Conservation (phyloP, 2,329 filamentous ascomycete genomes). For the Fusarium ambrosium region DNA sequence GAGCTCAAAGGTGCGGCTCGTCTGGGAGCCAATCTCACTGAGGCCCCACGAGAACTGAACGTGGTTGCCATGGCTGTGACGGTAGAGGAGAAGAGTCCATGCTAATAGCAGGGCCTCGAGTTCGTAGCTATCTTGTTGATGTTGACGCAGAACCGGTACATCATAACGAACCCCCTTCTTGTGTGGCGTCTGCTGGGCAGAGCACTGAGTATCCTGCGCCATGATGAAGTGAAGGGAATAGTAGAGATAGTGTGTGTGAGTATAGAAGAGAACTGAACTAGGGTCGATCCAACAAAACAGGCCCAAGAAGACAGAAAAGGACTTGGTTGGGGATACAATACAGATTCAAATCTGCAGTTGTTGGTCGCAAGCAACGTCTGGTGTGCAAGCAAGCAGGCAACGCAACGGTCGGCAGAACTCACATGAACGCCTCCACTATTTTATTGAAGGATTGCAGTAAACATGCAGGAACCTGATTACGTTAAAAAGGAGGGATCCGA, state of each 20-base stretch:
- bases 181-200: constrained; percentile 15
- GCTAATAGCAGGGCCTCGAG: constrained; percentile 40
- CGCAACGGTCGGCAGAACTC: constrained; percentile 5
- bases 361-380: neutral
- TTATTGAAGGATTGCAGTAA: constrained; percentile 18
- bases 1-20: constrained; percentile 36
- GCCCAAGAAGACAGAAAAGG: neutral
- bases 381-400: neutral
- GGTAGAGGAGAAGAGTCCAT: constrained; percentile 43
- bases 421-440: constrained; percentile 41
- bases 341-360: constrained; percentile 16
- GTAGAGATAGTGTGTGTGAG: neutral
- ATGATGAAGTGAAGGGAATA: constrained; percentile 18
- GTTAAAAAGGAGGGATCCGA: constrained; percentile 29
- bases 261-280: constrained; percentile 2
- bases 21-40: constrained; percentile 25
- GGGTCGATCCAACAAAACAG: neutral
- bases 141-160: constrained; percentile 34
- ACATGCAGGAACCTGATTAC: constrained; percentile 41
- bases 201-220: constrained; percentile 26
- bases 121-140: constrained; percentile 19
- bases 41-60: constrained; percentile 42
- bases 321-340: constrained; percentile 21
- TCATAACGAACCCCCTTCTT: constrained; percentile 36
- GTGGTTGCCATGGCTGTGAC: constrained; percentile 42